A percentile compares a stretch with the other conserved stretches of the same genome.
These are phyloP conservation scores for Psilocybe mexicana DNA, from an alignment of 1,284 basidiomycete genomes.

Conservation along the genomic window DNA sequence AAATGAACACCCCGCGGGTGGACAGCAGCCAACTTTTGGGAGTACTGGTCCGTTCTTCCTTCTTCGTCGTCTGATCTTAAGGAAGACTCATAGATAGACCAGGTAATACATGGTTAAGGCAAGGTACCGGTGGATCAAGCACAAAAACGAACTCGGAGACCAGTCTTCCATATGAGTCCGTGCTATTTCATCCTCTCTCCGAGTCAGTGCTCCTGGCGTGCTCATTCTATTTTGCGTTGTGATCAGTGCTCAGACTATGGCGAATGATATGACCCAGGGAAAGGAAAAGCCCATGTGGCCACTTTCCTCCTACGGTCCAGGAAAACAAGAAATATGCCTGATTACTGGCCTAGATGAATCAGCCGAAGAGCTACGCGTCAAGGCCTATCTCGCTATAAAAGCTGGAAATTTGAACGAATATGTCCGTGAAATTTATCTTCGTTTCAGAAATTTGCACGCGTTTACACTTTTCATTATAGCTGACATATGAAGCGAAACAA, in stretches of 20 bases:
- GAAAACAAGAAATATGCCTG: conserved; percentile 74
- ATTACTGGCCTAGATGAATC: conserved; percentile 73
- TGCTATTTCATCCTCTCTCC: background rate
- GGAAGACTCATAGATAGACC: background rate
- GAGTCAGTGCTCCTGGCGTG: background rate
- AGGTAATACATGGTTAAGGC: background rate
- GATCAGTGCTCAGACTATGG: conserved; percentile 20
- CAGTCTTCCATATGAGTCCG: conserved; percentile 10
- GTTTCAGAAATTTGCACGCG: background rate
- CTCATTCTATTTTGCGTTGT: background rate
- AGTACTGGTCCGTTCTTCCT: conserved; percentile 28
- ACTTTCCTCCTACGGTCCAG: conserved; percentile 79
- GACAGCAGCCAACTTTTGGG: conserved; percentile 36
- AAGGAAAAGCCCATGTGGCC: conserved; percentile 80
- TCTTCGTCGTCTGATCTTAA: background rate
- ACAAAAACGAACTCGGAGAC: background rate
- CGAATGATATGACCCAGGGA: conserved; percentile 56
- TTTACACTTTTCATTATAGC: background rate
- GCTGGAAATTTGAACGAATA: conserved; percentile 67
- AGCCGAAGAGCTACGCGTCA: conserved; percentile 79
- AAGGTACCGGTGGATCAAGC: background rate
- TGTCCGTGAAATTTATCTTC: conserved; percentile 45
- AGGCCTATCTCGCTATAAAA: conserved; percentile 60
- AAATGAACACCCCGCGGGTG: conserved; percentile 61
- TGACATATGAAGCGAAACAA: conserved; percentile 52